Evolutionary conservation across 345 rosid species (phyloP).

Genomic region (Hirschfeldia incana): DNA sequence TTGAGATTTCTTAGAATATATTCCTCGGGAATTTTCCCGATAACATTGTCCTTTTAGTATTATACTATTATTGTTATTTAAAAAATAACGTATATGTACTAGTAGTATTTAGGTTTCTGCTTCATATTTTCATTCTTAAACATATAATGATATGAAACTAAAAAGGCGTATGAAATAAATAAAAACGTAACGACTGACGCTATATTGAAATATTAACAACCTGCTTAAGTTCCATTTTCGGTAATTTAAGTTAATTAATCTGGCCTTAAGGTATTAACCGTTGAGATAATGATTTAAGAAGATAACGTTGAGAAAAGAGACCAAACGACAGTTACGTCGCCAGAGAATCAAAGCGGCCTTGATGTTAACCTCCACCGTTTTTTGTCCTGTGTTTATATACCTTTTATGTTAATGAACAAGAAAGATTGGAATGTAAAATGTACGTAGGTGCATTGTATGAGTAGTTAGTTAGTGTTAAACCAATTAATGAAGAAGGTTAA

Average conservation of each 20-base stretch:
- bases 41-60: background rate
- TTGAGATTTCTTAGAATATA: conserved; percentile 17
- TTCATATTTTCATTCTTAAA: background rate
- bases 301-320: background rate
- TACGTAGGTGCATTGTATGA: conserved; percentile 2
- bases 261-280: background rate
- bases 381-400: background rate
- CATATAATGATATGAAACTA: background rate
- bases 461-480: conserved; percentile 13
- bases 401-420: background rate
- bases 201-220: background rate
- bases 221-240: background rate
- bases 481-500: conserved; percentile 7
- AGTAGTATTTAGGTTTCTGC: background rate
- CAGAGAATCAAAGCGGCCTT: conserved; percentile 9
- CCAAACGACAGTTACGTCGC: background rate
- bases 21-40: conserved; percentile 17
- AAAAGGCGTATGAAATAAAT: background rate
- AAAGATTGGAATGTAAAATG: background rate
- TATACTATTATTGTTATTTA: too few species aligned
- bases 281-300: background rate
- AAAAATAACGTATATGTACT: background rate
- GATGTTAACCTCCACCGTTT: conserved; percentile 25
- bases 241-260: background rate
- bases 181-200: background rate